Evolutionary conservation across 306 rosid species (phyloP), one percentile per base, ranked within the genome.

Genomic region (Prinsepia uniflora): DNA sequence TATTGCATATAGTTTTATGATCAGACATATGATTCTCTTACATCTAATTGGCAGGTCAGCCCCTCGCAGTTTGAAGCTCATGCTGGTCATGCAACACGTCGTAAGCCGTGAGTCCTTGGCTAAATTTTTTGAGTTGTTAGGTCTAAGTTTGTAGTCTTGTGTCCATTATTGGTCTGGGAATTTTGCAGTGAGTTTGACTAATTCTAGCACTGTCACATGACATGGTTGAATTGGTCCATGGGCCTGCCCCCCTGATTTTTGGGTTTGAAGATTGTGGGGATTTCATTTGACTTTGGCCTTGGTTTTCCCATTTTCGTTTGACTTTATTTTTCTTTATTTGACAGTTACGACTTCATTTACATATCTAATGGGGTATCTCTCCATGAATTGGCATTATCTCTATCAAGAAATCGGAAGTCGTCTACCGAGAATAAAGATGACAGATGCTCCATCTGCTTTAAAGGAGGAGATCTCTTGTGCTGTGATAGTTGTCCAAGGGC

Each of bases 401-500:
- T 95, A 34, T 86, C 95, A 6, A 91, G 65, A 78, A 84, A 81
- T 49, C 66, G 86, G 57, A 89, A 78, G 77, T 83, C 86, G 40
- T 78, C 92, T 64, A 43, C 79, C 74, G 50, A 67, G 78, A 88
- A 87, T 7, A 85, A 85, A 61, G 99, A 95, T 81, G 92, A 95
- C 66, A 95, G 89, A 68, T 95, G 99, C 80, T 79, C 80, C 79
- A 87, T 87, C 50, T 95, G 99, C 78, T 73, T 68, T 22, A 90
- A 86, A 72, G 96, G 96, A 68, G 97, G 96, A 82, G 87, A 86
- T 79, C 96, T 95, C 62, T 65, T 91, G 80, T 84, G 96, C 73
- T 95, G 99, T 77, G 89, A 91, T 82, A 94, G 92, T 54, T 95
- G 99, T 79, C 99, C 99, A 30, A 78, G 99, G 73, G 87, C 95